Conservation (phyloP, 805 yeast genomes). For the Candida schatavii region DNA sequence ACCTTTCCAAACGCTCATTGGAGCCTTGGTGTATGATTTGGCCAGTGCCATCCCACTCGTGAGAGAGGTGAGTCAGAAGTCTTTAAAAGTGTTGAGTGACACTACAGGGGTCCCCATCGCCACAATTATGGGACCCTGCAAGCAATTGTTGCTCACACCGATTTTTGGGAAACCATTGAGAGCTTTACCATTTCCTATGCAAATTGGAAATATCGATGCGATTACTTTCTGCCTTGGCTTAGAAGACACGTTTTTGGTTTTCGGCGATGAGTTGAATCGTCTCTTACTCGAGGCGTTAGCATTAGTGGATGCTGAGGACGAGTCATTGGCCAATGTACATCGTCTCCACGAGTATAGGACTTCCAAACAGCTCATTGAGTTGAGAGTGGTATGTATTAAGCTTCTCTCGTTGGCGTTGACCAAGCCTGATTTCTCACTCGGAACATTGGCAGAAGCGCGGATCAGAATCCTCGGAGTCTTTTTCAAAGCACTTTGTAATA, state of each 20-base stretch:
- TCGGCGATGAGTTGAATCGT: conserved; percentile 85
- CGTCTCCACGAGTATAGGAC: conserved; percentile 84
- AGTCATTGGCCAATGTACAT: conserved; percentile 84
- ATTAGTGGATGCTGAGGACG: conserved; percentile 96
- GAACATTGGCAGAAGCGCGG: conserved; percentile 74
- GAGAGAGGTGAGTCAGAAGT: conserved; percentile 74
- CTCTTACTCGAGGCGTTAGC: conserved; percentile 88
- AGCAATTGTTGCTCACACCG: conserved; percentile 80
- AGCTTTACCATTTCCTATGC: conserved; percentile 98
- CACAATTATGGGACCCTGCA: conserved; percentile 77
- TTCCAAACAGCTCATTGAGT: conserved; percentile 79
- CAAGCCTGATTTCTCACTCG: conserved; percentile 76
- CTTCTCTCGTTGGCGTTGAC: conserved; percentile 79
- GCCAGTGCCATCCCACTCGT: conserved; percentile 85
- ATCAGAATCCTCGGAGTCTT: conserved; percentile 88
- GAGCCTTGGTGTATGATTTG: conserved; percentile 88
- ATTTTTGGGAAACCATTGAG: conserved; percentile 95
- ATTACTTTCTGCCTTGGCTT: conserved; percentile 85
- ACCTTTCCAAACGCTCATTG: conserved; percentile 75
- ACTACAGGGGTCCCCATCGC: conserved; percentile 69
- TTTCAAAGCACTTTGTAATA: conserved; percentile 86
- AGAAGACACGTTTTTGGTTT: conserved; percentile 76
- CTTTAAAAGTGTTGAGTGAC: conserved; percentile 65
- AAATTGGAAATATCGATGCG: conserved; percentile 96
- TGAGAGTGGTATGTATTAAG: conserved; percentile 87